Conservation (phyloP, 148 eudicot genomes). For the Talinum fruticosum region DNA sequence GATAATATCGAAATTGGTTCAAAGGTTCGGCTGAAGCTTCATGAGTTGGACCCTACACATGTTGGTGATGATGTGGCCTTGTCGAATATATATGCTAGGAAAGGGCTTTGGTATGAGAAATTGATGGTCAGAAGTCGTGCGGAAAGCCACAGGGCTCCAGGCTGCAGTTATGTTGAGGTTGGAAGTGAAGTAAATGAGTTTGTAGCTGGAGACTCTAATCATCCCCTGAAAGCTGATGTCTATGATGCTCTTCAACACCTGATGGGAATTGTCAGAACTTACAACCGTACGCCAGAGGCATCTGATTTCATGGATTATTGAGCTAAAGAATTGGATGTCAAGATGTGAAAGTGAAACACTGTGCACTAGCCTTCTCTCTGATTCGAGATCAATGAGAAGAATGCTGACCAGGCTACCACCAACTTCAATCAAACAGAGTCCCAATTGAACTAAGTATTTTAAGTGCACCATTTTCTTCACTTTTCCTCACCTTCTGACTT, state of each 20-base stretch:
- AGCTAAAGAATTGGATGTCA: neutral
- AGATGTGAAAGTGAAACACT: neutral
- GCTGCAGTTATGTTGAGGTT: slow-evolving; percentile 43
- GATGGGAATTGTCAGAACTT: slow-evolving; percentile 22
- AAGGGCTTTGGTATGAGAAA: slow-evolving; percentile 51
- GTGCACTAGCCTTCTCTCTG: neutral
- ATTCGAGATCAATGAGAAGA: neutral
- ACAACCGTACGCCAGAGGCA: neutral
- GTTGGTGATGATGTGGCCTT: slow-evolving; percentile 42
- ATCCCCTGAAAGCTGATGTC: slow-evolving; percentile 21
- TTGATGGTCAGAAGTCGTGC: slow-evolving; percentile 30
- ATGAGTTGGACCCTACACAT: slow-evolving; percentile 30
- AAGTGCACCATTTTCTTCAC: neutral
- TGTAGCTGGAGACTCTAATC: slow-evolving; percentile 35
- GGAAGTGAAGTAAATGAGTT: slow-evolving; percentile 34
- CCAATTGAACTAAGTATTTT: neutral
- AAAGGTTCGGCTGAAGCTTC: slow-evolving; percentile 27
- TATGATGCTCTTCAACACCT: slow-evolving; percentile 17
- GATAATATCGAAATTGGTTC: slow-evolving; percentile 39
- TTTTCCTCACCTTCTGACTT: neutral
- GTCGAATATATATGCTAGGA: slow-evolving; percentile 45
- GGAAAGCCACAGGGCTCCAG: slow-evolving; percentile 33
- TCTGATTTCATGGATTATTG: slow-evolving; percentile 6
- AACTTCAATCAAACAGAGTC: neutral
- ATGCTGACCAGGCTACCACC: neutral